Conservation (phyloP, 148 eudicot genomes). For the Heliamphora exappendiculata region DNA sequence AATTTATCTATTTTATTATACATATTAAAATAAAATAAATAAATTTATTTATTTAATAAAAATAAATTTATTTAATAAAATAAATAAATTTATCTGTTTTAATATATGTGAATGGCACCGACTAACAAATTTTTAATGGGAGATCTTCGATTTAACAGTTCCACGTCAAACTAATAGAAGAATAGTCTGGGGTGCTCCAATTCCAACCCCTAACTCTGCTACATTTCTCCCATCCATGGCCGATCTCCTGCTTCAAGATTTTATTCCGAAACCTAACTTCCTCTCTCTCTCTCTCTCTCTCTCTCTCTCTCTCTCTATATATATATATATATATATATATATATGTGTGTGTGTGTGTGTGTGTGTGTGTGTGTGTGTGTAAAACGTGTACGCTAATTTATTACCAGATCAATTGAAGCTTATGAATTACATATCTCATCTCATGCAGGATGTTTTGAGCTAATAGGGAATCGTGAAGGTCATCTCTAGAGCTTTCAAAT, state of each 20-base stretch:
- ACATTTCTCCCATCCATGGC: constrained; percentile 55
- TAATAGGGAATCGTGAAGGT: constrained; percentile 25
- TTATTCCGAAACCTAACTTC: not conserved
- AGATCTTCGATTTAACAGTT: constrained; percentile 28
- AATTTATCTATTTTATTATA: no score
- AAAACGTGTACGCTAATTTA: no score
- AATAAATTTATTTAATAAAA: no score
- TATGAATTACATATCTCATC: not conserved
- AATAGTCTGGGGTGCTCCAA: not conserved
- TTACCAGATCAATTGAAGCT: not conserved
- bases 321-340: no score
- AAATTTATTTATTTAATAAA: no score
- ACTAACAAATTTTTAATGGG: constrained; percentile 57
- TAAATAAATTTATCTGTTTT: no score
- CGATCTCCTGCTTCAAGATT: constrained; percentile 65
- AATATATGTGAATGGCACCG: no score
- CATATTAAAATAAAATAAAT: no score
- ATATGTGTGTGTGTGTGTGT: no score
- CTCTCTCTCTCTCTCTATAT: no score
- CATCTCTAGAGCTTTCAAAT: constrained; percentile 23
- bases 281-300: no score
- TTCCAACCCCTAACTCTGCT: constrained; percentile 13
- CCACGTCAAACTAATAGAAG: constrained; percentile 8
- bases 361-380: no score
- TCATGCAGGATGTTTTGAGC: constrained; percentile 38